These are phyloP conservation scores for Tuber microsphaerosporum DNA, from an alignment of 495 filamentous ascomycete species.

Conservation along the genomic window DNA sequence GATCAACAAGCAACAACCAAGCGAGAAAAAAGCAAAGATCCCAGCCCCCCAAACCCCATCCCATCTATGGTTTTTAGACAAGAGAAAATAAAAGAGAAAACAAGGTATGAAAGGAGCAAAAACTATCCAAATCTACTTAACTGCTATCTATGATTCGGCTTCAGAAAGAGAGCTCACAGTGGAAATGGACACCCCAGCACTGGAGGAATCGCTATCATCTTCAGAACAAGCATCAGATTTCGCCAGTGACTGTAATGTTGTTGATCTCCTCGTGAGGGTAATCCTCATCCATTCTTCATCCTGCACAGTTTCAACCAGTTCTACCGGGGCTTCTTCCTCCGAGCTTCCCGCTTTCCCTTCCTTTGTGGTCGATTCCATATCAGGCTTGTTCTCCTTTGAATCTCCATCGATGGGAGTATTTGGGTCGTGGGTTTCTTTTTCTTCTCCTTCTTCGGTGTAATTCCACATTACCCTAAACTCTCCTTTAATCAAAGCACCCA, in stretches of 20 bases:
- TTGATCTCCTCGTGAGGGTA: constrained; percentile 27
- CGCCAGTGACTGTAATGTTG: neutral
- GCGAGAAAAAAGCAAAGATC: neutral
- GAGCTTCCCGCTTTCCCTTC: neutral
- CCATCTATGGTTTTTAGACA: neutral
- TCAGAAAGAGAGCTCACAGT: neutral
- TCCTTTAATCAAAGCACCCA: constrained; percentile 63
- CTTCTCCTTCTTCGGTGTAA: constrained; percentile 60
- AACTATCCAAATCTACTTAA: neutral
- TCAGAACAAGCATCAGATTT: neutral
- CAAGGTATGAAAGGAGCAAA: neutral
- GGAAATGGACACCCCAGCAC: neutral
- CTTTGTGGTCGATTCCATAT: constrained; percentile 4
- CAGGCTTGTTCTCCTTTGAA: constrained; percentile 16
- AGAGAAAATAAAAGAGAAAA: neutral
- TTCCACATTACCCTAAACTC: constrained; percentile 69
- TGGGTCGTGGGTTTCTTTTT: neutral
- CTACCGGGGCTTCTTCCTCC: constrained; percentile 6
- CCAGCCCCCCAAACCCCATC: neutral
- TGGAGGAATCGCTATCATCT: neutral
- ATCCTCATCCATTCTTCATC: constrained; percentile 37
- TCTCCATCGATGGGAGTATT: neutral
- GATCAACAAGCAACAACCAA: neutral
- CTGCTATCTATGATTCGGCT: neutral
- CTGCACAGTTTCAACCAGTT: constrained; percentile 21